These are phyloP conservation scores for Trichoderma sp. DNA, from an alignment of 2,329 filamentous ascomycete species.

Conservation along the genomic window DNA sequence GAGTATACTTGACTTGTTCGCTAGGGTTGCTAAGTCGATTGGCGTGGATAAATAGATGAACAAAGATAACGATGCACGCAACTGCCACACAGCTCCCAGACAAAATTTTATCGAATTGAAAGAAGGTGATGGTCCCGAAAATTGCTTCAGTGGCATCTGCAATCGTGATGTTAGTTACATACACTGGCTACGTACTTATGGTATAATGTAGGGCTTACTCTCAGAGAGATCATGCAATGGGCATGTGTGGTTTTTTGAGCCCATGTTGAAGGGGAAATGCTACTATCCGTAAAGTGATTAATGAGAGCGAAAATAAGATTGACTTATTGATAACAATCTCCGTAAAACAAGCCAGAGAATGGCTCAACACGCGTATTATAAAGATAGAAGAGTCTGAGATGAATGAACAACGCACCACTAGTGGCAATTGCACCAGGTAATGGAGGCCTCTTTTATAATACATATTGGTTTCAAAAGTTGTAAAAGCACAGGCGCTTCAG, in stretches of 20 bases:
- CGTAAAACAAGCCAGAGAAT: not conserved
- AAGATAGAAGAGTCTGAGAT: not conserved
- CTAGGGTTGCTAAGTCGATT: not conserved
- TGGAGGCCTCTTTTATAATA: not conserved
- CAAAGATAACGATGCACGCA: not conserved
- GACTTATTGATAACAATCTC: not conserved
- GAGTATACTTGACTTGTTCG: not conserved
- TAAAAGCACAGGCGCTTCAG: not conserved
- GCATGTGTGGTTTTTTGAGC: not conserved
- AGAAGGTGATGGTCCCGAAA: not conserved
- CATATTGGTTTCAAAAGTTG: not conserved
- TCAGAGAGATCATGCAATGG: not conserved
- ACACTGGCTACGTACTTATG: not conserved
- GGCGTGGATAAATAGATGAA: not conserved
- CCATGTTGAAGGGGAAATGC: not conserved
- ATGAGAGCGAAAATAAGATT: not conserved
- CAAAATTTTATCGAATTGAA: not conserved
- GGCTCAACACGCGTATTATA: not conserved
- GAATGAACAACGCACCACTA: too few species aligned
- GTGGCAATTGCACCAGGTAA: not conserved
- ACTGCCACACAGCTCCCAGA: not conserved
- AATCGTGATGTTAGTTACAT: not conserved
- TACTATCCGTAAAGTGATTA: not conserved
- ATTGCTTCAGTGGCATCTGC: not conserved
- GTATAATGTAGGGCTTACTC: not conserved